A percentile compares a stretch with the other conserved stretches of the same genome.
Evolutionary conservation across 352 stramenopile genomes (phyloP).

Genomic region (Globisporangium takayamanum): DNA sequence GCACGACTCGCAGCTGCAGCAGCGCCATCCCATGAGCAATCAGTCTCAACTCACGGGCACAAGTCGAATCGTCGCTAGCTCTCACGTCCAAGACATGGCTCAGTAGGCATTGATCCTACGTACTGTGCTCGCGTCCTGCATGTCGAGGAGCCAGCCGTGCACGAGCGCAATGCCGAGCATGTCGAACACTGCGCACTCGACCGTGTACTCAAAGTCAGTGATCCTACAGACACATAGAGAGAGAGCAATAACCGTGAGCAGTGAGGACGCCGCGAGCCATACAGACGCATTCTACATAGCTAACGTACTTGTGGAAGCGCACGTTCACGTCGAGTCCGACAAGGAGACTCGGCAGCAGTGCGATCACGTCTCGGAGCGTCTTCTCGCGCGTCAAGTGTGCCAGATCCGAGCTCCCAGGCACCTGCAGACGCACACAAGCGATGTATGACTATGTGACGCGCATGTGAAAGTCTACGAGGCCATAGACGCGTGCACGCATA

Average conservation of each 20-base stretch:
- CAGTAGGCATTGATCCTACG: not conserved
- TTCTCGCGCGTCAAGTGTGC: conserved; percentile 70
- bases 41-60: no score
- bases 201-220: conserved; percentile 94
- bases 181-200: conserved; percentile 94
- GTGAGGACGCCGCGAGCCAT: not conserved
- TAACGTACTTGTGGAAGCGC: conserved; percentile 87
- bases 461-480: not conserved
- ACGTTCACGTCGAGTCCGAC: conserved; percentile 98
- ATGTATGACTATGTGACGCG: not conserved
- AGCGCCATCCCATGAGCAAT: no score
- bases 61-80: not conserved
- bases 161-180: conserved; percentile 93
- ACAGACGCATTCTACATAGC: not conserved
- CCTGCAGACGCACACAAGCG: conserved; percentile 12
- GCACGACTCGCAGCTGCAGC: conserved; percentile 60
- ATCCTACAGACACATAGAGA: conserved; percentile 27
- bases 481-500: conserved; percentile 5
- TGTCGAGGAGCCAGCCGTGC: conserved; percentile 97
- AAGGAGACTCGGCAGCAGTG: conserved; percentile 91
- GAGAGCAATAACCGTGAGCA: not conserved
- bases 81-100: no score
- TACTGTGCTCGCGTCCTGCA: conserved; percentile 81
- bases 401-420: conserved; percentile 43
- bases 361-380: conserved; percentile 86